Evolutionary conservation across 345 rosid genomes (phyloP).

Genomic region (Noccaea caerulescens): DNA sequence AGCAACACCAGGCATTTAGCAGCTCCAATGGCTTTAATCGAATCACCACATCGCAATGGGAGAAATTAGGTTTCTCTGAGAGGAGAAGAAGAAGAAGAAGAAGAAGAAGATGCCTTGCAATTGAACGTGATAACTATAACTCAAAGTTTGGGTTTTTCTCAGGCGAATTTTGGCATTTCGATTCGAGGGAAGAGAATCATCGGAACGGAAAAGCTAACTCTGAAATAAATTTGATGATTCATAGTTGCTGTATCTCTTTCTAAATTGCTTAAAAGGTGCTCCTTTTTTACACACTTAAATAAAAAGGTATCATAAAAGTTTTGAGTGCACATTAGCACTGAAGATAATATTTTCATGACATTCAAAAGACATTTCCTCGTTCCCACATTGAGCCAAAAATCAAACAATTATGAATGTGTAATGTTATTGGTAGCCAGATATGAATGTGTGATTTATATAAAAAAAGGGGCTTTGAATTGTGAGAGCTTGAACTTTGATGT

Average conservation of each 20-base stretch:
- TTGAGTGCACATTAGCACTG: neutral
- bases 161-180: slow-evolving; percentile 14
- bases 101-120: slow-evolving; percentile 7
- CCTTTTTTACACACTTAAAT: neutral
- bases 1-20: slow-evolving; percentile 18
- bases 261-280: slow-evolving; percentile 28
- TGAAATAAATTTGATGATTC: slow-evolving; percentile 18
- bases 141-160: slow-evolving; percentile 21
- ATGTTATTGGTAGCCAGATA: neutral
- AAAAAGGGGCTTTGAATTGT: no score
- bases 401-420: neutral
- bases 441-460: neutral
- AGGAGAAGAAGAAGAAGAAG: slow-evolving; percentile 18
- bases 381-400: neutral
- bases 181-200: slow-evolving; percentile 22
- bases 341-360: neutral
- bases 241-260: slow-evolving; percentile 25
- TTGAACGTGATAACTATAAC: neutral
- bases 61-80: slow-evolving; percentile 6
- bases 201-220: slow-evolving; percentile 23
- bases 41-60: slow-evolving; percentile 2
- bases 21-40: slow-evolving; percentile 18
- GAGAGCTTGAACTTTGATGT: neutral
- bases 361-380: neutral
- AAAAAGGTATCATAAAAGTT: neutral